These are phyloP conservation scores for Rhododendron ovatum DNA, from an alignment of 148 eudicot genomes.

Conservation along the genomic window DNA sequence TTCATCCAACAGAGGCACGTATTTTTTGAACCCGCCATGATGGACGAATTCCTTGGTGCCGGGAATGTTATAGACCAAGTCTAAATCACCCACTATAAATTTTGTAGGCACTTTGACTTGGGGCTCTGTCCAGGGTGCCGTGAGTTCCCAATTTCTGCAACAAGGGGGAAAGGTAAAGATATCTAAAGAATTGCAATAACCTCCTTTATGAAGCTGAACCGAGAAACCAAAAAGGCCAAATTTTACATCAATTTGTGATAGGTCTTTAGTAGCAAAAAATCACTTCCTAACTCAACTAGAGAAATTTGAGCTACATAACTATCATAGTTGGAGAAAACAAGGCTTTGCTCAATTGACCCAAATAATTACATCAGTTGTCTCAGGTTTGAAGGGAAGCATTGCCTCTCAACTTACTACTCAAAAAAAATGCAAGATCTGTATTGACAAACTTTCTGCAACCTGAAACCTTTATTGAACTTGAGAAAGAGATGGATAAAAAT, in stretches of 20 bases:
- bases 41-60: slow-evolving; percentile 33
- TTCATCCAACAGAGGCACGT: slow-evolving; percentile 32
- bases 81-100: slow-evolving; percentile 42
- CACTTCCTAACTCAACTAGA: neutral
- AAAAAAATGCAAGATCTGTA: no score
- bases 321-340: no score
- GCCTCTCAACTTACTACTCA: no score
- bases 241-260: neutral
- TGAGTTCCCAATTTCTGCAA: slow-evolving; percentile 42
- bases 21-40: slow-evolving; percentile 26
- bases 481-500: neutral
- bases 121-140: slow-evolving; percentile 37
- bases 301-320: neutral
- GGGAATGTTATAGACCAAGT: slow-evolving; percentile 29
- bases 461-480: neutral
- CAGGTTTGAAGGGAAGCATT: no score
- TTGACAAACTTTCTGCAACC: neutral
- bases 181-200: neutral
- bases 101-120: slow-evolving; percentile 37
- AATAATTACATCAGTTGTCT: no score
- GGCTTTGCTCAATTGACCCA: no score
- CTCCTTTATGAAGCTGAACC: neutral
- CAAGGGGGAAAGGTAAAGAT: neutral
- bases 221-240: neutral
- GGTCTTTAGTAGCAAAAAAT: no score